These are phyloP conservation scores for Pythium apleroticum DNA, from an alignment of 352 stramenopile genomes.

Conservation along the genomic window DNA sequence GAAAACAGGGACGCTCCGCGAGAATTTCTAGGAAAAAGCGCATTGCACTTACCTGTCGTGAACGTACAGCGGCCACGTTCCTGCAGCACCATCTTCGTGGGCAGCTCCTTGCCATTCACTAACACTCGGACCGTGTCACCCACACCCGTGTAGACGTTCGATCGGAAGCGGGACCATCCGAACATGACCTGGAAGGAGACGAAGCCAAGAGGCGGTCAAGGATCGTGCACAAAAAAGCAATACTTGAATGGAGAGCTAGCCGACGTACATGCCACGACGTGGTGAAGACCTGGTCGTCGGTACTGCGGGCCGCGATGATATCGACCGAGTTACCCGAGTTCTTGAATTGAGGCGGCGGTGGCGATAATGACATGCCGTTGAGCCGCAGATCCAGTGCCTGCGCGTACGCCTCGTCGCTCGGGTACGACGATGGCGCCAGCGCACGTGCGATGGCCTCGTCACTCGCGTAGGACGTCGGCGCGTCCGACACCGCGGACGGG, in stretches of 20 bases:
- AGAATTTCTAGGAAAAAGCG: neutral
- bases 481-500: neutral
- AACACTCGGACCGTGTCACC: conserved; percentile 74
- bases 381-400: conserved; percentile 13
- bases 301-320: conserved; percentile 73
- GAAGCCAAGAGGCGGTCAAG: too few species aligned
- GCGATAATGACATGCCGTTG: conserved; percentile 10
- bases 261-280: conserved; percentile 72
- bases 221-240: too few species aligned
- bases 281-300: conserved; percentile 52
- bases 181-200: conserved; percentile 47
- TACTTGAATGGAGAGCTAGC: neutral
- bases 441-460: neutral
- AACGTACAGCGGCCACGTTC: conserved; percentile 71
- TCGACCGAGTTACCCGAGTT: conserved; percentile 77
- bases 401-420: conserved; percentile 13
- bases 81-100: conserved; percentile 71
- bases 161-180: conserved; percentile 68
- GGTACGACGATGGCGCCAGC: conserved; percentile 1
- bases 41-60: conserved; percentile 45
- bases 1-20: neutral
- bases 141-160: conserved; percentile 55
- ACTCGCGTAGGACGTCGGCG: neutral
- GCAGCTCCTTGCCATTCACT: conserved; percentile 74
- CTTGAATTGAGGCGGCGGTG: conserved; percentile 51